Percentiles rank a stretch among this genome's conserved stretches.
Evolutionary conservation across 2,329 filamentous ascomycete genomes (phyloP).

Genomic region (Mycosphaerelloides madeirae): DNA sequence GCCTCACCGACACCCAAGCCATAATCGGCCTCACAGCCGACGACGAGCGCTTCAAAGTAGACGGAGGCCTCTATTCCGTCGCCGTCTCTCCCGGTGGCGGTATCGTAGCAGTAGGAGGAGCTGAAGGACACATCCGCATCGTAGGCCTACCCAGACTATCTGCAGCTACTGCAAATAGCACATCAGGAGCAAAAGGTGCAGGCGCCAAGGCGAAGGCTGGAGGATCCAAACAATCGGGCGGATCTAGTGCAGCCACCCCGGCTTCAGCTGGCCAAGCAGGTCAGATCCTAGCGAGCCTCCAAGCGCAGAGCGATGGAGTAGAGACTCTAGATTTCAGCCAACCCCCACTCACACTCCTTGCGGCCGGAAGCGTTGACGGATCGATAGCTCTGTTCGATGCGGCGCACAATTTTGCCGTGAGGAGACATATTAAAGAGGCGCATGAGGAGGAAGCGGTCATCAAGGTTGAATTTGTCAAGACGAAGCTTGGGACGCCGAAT

Average conservation of each 20-base stretch:
- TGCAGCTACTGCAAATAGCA: constrained; percentile 24
- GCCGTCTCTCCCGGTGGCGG: constrained; percentile 74
- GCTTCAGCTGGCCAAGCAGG: constrained; percentile 53
- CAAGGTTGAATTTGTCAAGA: constrained; percentile 79
- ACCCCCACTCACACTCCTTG: constrained; percentile 57
- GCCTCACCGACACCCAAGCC: constrained; percentile 54
- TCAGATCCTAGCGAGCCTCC: constrained; percentile 74
- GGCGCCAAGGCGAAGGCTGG: constrained; percentile 48
- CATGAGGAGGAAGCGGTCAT: constrained; percentile 89
- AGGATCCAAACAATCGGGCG: constrained; percentile 41
- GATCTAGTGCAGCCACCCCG: constrained; percentile 35
- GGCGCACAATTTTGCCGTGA: constrained; percentile 77
- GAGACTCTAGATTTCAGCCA: constrained; percentile 67
- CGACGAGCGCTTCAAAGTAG: constrained; percentile 87
- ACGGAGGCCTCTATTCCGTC: constrained; percentile 85
- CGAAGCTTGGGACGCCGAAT: constrained; percentile 28
- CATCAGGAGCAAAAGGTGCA: constrained; percentile 39
- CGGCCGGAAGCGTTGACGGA: constrained; percentile 60
- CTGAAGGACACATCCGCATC: constrained; percentile 78
- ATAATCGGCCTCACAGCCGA: constrained; percentile 71
- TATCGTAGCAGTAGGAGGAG: constrained; percentile 81
- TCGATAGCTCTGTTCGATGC: constrained; percentile 82
- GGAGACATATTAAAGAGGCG: constrained; percentile 73
- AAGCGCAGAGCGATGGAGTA: constrained; percentile 72
- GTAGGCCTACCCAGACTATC: constrained; percentile 70